phyloP scores from a whole-genome alignment of 1,284 basidiomycete species.

The Xerocomus minutiporus region DNA sequence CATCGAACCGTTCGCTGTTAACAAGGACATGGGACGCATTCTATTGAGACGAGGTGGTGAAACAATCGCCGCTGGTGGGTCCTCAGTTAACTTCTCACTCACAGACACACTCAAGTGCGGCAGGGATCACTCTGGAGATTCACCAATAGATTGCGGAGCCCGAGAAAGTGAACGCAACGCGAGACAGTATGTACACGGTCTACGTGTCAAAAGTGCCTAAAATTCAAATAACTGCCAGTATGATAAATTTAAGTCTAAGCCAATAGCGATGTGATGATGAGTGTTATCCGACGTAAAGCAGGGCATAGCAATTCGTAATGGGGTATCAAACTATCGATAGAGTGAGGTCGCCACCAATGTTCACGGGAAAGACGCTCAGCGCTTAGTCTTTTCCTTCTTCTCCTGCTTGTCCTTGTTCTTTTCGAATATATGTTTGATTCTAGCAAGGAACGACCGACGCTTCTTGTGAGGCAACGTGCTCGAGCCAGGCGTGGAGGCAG shows the following conservation, averaged over 20 bases:
- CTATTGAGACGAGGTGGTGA: conserved; percentile 86
- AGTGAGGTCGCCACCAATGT: background rate
- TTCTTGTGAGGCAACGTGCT: conserved; percentile 35
- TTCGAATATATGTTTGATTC: conserved; percentile 42
- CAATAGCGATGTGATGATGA: conserved; percentile 9
- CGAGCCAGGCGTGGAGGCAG: conserved; percentile 16
- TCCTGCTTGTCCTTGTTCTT: conserved; percentile 27
- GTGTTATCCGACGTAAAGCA: conserved; percentile 14
- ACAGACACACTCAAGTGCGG: conserved; percentile 1
- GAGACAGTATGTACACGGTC: conserved; percentile 12
- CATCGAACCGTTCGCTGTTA: conserved; percentile 81
- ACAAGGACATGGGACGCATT: conserved; percentile 96
- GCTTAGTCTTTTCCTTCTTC: conserved; percentile 17
- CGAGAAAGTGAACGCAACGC: conserved; percentile 1
- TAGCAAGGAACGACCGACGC: conserved; percentile 44
- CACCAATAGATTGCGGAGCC: conserved; percentile 23
- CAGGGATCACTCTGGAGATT: conserved; percentile 45
- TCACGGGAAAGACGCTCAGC: conserved; percentile 7
- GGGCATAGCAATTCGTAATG: conserved; percentile 21
- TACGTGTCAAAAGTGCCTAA: conserved; percentile 5
- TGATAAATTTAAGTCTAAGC: conserved; percentile 24
- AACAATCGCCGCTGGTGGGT: conserved; percentile 87
- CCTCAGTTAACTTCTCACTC: background rate
- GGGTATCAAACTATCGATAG: conserved; percentile 5
- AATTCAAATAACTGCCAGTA: conserved; percentile 14